Percentiles rank a stretch among this genome's conserved stretches.
Conservation (phyloP, 2,329 filamentous ascomycete genomes). For the Colletotrichum sojae region DNA sequence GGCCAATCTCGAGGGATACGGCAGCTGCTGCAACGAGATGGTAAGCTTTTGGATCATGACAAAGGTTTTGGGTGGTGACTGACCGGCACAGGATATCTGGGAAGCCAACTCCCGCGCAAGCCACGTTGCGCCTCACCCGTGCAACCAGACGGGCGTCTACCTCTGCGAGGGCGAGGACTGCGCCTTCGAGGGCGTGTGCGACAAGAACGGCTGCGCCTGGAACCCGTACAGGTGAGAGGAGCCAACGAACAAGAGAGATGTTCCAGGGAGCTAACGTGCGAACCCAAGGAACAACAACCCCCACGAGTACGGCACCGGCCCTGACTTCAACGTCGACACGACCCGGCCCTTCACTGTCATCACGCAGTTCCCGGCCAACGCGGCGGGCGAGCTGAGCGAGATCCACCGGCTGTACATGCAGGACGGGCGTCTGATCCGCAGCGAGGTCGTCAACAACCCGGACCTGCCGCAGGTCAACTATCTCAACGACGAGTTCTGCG, state of each 20-base stretch:
- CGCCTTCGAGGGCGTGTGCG: constrained; percentile 55
- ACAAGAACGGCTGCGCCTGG: constrained; percentile 60
- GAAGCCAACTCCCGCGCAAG: constrained; percentile 64
- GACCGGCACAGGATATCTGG: constrained; percentile 60
- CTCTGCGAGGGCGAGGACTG: constrained; percentile 60
- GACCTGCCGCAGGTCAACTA: constrained; percentile 51
- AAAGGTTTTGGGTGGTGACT: not conserved
- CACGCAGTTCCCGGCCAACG: constrained; percentile 62
- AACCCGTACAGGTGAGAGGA: constrained; percentile 55
- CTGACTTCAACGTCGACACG: constrained; percentile 52
- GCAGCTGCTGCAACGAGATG: constrained; percentile 68
- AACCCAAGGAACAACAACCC: constrained; percentile 13
- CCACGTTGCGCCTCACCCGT: constrained; percentile 64
- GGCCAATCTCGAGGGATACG: constrained; percentile 57
- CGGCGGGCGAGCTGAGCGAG: constrained; percentile 54
- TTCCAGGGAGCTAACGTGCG: not conserved
- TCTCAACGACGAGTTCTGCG: constrained; percentile 54
- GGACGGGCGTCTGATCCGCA: constrained; percentile 62
- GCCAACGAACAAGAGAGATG: constrained; percentile 37
- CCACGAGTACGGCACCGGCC: constrained; percentile 52
- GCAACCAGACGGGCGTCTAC: constrained; percentile 59
- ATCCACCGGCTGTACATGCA: constrained; percentile 66
- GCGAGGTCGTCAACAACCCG: constrained; percentile 51
- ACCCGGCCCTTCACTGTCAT: constrained; percentile 60
- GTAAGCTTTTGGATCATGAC: constrained; percentile 13